Conservation (phyloP, 169 alveolate genomes). For the Eimeria praecox region DNA sequence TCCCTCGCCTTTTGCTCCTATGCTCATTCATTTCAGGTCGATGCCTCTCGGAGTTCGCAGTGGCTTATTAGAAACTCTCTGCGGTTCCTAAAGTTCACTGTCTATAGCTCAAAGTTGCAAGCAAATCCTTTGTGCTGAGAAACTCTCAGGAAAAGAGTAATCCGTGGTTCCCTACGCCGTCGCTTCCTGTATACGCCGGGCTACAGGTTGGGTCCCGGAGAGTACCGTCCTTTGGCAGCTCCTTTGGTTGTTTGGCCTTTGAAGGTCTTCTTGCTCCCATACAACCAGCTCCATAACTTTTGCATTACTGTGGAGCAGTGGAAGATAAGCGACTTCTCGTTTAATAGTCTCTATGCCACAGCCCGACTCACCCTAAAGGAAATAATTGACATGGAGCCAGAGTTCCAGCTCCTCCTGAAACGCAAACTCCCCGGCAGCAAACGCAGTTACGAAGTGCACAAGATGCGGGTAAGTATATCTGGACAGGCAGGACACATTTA, state of each 20-base stretch:
- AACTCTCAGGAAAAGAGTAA: constrained; percentile 6
- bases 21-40: background rate
- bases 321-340: constrained; percentile 84
- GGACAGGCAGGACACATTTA: background rate
- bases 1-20: background rate
- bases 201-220: constrained; percentile 74
- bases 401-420: constrained; percentile 82
- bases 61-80: background rate
- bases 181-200: constrained; percentile 81
- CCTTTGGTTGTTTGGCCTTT: constrained; percentile 79
- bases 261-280: constrained; percentile 80
- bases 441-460: constrained; percentile 86
- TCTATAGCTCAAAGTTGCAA: background rate
- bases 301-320: constrained; percentile 85
- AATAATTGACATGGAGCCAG: constrained; percentile 84
- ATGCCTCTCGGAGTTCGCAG: background rate
- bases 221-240: constrained; percentile 62
- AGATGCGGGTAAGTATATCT: constrained; percentile 81
- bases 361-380: constrained; percentile 85
- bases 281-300: constrained; percentile 84
- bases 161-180: constrained; percentile 59
- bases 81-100: background rate
- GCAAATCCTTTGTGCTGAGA: background rate
- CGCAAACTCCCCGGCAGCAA: constrained; percentile 83
- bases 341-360: constrained; percentile 84